Evolutionary conservation across 2,329 filamentous ascomycete genomes (phyloP).

Genomic region (Aspergillus floridensis): DNA sequence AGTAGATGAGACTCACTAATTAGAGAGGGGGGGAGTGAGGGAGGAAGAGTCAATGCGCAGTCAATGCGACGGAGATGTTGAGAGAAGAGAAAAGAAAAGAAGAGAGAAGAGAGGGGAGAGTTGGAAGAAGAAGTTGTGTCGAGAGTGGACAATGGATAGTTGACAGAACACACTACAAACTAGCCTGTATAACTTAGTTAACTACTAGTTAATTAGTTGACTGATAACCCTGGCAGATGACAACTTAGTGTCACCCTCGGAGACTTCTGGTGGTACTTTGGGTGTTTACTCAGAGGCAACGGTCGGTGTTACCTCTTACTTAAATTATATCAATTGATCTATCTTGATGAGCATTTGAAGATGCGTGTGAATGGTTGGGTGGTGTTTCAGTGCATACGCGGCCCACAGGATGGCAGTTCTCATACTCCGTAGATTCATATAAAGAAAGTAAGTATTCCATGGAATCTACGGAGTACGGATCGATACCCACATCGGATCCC

Average conservation of each 20-base stretch:
- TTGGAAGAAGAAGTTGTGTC: constrained; percentile 3
- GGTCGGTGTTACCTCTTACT: too few relatives aligned
- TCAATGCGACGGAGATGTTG: background rate
- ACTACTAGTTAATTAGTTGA: background rate
- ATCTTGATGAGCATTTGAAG: too few relatives aligned
- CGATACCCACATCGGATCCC: background rate
- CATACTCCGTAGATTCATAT: background rate
- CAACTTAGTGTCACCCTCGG: background rate
- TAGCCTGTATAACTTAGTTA: background rate
- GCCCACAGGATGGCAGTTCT: background rate
- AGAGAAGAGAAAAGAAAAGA: constrained; percentile 1
- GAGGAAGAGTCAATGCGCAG: background rate
- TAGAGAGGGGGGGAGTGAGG: background rate
- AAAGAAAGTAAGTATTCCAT: background rate
- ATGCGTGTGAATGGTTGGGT: background rate
- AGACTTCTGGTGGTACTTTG: background rate
- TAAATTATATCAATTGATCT: too few relatives aligned
- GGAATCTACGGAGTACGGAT: background rate
- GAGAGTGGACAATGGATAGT: background rate
- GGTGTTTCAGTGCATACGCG: background rate
- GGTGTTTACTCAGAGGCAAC: too few relatives aligned
- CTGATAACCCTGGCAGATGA: background rate
- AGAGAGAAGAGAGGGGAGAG: background rate
- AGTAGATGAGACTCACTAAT: background rate
- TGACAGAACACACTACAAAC: background rate